Evolutionary conservation across 768 basidiomycete species (phyloP).

Genomic region (Russula abietina): DNA sequence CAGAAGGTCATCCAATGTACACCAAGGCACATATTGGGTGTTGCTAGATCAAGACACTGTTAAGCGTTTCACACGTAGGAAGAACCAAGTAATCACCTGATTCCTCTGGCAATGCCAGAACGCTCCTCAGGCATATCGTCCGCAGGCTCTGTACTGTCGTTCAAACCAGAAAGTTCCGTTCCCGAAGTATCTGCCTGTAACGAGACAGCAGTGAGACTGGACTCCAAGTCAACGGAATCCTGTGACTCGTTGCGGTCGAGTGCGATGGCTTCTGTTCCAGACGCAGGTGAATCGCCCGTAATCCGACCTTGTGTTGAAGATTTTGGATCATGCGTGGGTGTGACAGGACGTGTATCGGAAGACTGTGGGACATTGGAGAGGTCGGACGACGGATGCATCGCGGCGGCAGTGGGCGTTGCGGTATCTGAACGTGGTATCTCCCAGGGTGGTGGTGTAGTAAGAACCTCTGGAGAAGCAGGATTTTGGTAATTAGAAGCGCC

Average conservation of each 20-base stretch:
- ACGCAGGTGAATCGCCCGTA: constrained; percentile 45
- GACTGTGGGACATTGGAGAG: constrained; percentile 20
- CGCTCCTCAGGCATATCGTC: constrained; percentile 22
- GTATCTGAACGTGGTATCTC: constrained; percentile 45
- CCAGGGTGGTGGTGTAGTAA: constrained; percentile 49
- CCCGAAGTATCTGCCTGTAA: constrained; percentile 7
- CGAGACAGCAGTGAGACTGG: constrained; percentile 4
- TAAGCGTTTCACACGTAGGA: not conserved
- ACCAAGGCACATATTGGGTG: constrained; percentile 61
- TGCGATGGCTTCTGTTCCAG: constrained; percentile 36
- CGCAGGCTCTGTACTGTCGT: constrained; percentile 10
- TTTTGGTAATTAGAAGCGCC: constrained; percentile 49
- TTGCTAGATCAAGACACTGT: constrained; percentile 28
- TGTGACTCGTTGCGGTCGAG: constrained; percentile 25
- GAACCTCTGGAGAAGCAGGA: constrained; percentile 62
- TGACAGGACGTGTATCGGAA: not conserved
- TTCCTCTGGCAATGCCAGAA: constrained; percentile 32
- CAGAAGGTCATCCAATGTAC: constrained; percentile 69
- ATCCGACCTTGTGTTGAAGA: constrained; percentile 53
- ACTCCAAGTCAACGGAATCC: constrained; percentile 18
- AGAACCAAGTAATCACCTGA: constrained; percentile 38
- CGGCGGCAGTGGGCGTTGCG: constrained; percentile 44
- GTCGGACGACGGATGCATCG: constrained; percentile 27
- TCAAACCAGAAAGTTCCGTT: constrained; percentile 11
- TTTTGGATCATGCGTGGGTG: constrained; percentile 26